phyloP scores from a whole-genome alignment of 2,329 filamentous ascomycete genomes.

The Clonostachys rosea region DNA sequence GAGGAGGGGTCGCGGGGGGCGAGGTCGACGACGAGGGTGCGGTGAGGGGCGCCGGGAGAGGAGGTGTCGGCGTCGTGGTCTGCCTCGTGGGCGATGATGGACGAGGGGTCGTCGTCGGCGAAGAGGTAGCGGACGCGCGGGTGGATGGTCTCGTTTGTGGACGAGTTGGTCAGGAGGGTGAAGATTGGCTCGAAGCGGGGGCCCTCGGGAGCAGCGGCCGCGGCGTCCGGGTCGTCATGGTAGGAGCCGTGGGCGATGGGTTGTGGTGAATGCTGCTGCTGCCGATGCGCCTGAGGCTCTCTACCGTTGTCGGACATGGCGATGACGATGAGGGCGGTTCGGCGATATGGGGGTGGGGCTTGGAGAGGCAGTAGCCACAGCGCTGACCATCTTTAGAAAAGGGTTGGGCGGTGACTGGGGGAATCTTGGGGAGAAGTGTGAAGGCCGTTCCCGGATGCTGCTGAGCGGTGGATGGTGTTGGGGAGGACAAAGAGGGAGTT shows the following conservation, averaged over 20 bases:
- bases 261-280: conserved; percentile 4
- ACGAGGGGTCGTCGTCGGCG: conserved; percentile 84
- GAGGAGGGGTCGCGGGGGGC: conserved; percentile 18
- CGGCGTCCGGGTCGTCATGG: conserved; percentile 7
- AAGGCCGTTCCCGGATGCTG: not conserved
- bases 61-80: conserved; percentile 14
- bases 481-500: not conserved
- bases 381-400: not conserved
- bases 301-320: conserved; percentile 15
- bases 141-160: conserved; percentile 72
- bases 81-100: conserved; percentile 65
- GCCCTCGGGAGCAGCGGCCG: conserved; percentile 5
- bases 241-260: conserved; percentile 2
- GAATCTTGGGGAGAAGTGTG: not conserved
- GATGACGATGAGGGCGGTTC: not conserved
- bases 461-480: not conserved
- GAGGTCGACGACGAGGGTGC: conserved; percentile 54
- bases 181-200: conserved; percentile 75
- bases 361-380: too few species aligned
- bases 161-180: conserved; percentile 73
- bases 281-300: conserved; percentile 6
- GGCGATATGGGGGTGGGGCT: too few species aligned
- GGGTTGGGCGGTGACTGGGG: not conserved
- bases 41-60: conserved; percentile 12
- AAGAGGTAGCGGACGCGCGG: conserved; percentile 91